Percentiles rank a stretch among this genome's conserved stretches.
phyloP scores from a whole-genome alignment of 1,284 basidiomycete genomes.

The Malassezia equina region DNA sequence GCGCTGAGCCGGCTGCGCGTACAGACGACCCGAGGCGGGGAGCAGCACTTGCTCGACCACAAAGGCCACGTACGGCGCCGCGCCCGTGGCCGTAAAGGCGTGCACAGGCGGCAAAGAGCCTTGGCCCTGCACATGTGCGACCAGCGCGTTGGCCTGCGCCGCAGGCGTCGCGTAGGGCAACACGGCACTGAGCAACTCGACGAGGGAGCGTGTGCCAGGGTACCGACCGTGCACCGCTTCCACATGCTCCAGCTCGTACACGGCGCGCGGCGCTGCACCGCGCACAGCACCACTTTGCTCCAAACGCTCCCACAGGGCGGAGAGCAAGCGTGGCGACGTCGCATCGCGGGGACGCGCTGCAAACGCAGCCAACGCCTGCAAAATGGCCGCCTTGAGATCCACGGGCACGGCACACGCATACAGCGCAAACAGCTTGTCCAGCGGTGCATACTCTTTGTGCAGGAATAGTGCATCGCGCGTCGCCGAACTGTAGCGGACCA shows the following conservation, averaged over 20 bases:
- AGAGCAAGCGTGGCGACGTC: slow-evolving; percentile 56
- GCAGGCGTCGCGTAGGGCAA: slow-evolving; percentile 12
- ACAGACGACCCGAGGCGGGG: slow-evolving; percentile 57
- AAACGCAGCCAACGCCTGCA: slow-evolving; percentile 75
- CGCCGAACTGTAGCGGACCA: slow-evolving; percentile 65
- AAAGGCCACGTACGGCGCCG: slow-evolving; percentile 62
- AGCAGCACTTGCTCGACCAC: slow-evolving; percentile 78
- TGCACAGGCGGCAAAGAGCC: not conserved
- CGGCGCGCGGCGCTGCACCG: slow-evolving; percentile 21
- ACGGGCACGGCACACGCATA: slow-evolving; percentile 54
- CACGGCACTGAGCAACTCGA: slow-evolving; percentile 69
- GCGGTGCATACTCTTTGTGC: slow-evolving; percentile 60
- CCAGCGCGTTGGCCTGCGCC: slow-evolving; percentile 13
- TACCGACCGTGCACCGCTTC: slow-evolving; percentile 69
- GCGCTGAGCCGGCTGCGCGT: slow-evolving; percentile 62
- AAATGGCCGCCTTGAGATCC: slow-evolving; percentile 80
- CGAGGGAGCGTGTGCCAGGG: slow-evolving; percentile 76
- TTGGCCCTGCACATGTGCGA: slow-evolving; percentile 18
- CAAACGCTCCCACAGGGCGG: slow-evolving; percentile 69
- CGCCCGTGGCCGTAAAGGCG: not conserved
- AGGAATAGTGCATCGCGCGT: slow-evolving; percentile 69
- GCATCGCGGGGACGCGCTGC: slow-evolving; percentile 18
- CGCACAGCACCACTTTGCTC: slow-evolving; percentile 60
- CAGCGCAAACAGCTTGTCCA: slow-evolving; percentile 60
- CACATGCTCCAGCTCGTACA: slow-evolving; percentile 66